Evolutionary conservation across 805 yeast species (phyloP), one percentile per base, ranked within the genome.

Genomic region (Sugiyamaella mastotermitis): DNA sequence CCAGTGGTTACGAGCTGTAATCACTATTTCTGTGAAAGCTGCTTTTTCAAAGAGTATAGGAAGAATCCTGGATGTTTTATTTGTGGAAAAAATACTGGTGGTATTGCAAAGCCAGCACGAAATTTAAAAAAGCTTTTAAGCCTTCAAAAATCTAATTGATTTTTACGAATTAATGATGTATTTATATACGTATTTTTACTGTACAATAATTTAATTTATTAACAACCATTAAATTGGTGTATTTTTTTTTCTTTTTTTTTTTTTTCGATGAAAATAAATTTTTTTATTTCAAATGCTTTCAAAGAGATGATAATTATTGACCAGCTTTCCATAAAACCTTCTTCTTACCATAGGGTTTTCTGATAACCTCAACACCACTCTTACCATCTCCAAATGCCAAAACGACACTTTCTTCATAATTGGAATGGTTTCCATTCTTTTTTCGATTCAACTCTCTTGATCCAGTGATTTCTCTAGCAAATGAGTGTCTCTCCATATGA

Each of bases 1-100:
- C 86, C 88, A 0, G 66, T 83, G 2, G 69, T 64, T 38, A 77
- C 87, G 0, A 53, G 51, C 9, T 83, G 92, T 55, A 64, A 64
- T 4, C 92, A 83, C 55, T 62, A 72, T 37, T 83, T 72, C 51
- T 83, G 92, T 51, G 74, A 73, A 44, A 41, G 40, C 3, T 83
- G 92, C 52, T 80, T 78, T 53, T 51, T 78, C 47, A 50, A 54
- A 2, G 54, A 76, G 32, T 66, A 62, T 45, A 68, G 69, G 44
- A 61, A 52, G 37, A 62, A 56, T 33, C 61, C 69, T 26, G 62
- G 55, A 3, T 83, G 92, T 52, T 60, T 61, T 27, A 66, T 78
- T 2, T 83, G 92, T 53, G 71, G 69, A 3, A 57, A 64, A 30
- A 76, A 78, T 27, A 80, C 87, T 0, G 63, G 72, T 21, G 86